Evolutionary conservation across 2,329 filamentous ascomycete species (phyloP), one percentile per base, ranked within the genome.

Genomic region (Pseudogymnoascus sp.): DNA sequence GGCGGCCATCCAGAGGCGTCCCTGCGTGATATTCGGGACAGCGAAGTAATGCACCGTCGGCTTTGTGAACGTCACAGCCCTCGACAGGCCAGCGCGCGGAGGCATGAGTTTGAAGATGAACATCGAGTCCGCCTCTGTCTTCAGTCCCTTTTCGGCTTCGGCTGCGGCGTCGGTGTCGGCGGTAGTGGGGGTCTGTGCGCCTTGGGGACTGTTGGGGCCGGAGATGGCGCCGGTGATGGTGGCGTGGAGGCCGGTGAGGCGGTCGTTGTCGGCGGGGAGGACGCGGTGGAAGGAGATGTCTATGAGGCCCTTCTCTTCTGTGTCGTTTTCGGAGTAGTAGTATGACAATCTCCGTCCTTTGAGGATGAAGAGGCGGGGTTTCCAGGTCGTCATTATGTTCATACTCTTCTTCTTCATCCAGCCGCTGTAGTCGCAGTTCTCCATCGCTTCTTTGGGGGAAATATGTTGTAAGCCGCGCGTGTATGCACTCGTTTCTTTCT

Each of bases 381-480:
- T 99, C 94, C 94, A 99, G 1, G 92, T 96, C 2, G 92, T 92
- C 88, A 99, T 96, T 35, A 97, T 80, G 71, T 93, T 94, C 1
- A 91, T 93, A 65, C 91, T 96, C 76, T 95, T 92, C 82, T 99
- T 99, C 80, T 94, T 97, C 94, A 99, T 99, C 94, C 94, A 99
- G 1, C 94, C 94, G 70, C 88, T 93, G 74, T 96, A 97, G 72
- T 99, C 93, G 63, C 91, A 93, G 65, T 85, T 86, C 66, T 86
- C 79, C 75, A 96, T 94, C 65, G 93, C 92, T 72, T 96, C 91
- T 63, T 86, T 81, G 0, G 94, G 94, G 0, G 84, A 78, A 65
- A 93, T 89, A 75, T 92, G 92, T 69, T 90, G 83, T 42, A 97
- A 78, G 0, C 94, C 94, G 31, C 90, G 88, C 16, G 87, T 90